A percentile compares a stretch with the other conserved stretches of the same genome.
These are phyloP conservation scores for Fusarium sarcochroum DNA, from an alignment of 2,329 filamentous ascomycete species.

Conservation along the genomic window DNA sequence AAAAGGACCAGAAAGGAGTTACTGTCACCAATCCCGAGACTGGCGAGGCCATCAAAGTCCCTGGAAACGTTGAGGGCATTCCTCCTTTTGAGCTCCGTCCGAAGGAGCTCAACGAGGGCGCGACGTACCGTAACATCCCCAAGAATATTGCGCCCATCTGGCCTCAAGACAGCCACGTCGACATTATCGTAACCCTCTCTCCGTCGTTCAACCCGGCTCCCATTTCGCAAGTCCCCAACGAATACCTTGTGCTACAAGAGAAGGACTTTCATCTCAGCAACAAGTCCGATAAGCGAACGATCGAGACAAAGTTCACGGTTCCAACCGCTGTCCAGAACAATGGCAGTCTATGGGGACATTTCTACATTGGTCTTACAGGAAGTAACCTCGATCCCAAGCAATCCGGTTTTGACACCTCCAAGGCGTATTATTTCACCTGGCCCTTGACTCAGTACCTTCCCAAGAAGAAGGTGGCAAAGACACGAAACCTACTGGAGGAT, in stretches of 20 bases:
- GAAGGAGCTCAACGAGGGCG: slow-evolving; percentile 70
- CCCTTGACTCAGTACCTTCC: slow-evolving; percentile 91
- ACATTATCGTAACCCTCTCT: slow-evolving; percentile 88
- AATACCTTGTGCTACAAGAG: slow-evolving; percentile 83
- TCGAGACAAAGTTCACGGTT: slow-evolving; percentile 83
- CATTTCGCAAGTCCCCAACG: slow-evolving; percentile 74
- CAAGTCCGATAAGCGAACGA: slow-evolving; percentile 81
- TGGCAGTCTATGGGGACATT: slow-evolving; percentile 94
- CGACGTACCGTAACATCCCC: slow-evolving; percentile 75
- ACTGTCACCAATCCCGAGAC: slow-evolving; percentile 63
- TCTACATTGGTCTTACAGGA: slow-evolving; percentile 86
- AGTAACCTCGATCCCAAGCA: slow-evolving; percentile 81
- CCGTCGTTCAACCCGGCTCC: slow-evolving; percentile 78
- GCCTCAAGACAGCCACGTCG: slow-evolving; percentile 82
- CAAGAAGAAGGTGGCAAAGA: slow-evolving; percentile 92
- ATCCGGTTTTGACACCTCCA: slow-evolving; percentile 78
- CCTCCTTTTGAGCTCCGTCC: slow-evolving; percentile 77
- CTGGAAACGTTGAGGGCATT: slow-evolving; percentile 68
- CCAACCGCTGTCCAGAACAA: slow-evolving; percentile 89
- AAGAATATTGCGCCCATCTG: slow-evolving; percentile 87
- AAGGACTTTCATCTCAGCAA: slow-evolving; percentile 84
- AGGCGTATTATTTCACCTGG: slow-evolving; percentile 86
- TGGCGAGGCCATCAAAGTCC: slow-evolving; percentile 67
- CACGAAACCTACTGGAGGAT: slow-evolving; percentile 83
- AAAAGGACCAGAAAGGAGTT: slow-evolving; percentile 63